Evolutionary conservation across 2,329 filamentous ascomycete species (phyloP).

Genomic region (Huntiella omanensis): DNA sequence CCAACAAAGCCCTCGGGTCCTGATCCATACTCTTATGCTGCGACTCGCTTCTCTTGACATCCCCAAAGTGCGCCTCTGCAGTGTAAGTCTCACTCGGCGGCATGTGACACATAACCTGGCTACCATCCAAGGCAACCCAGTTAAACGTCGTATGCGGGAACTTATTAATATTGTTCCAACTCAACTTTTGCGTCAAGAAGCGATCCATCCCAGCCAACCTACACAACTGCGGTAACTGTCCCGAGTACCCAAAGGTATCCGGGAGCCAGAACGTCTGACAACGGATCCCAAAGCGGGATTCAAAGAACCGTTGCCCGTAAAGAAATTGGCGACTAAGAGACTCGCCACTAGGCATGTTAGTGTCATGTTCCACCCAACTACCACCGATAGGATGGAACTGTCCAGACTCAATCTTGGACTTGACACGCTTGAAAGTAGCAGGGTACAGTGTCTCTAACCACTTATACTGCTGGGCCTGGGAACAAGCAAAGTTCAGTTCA

Average conservation of each 20-base stretch:
- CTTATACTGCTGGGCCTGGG: conserved; percentile 93
- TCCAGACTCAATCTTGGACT: conserved; percentile 74
- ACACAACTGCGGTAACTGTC: conserved; percentile 83
- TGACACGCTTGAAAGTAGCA: conserved; percentile 73
- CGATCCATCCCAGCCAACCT: conserved; percentile 87
- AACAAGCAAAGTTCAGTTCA: conserved; percentile 80
- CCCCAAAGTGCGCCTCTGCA: conserved; percentile 82
- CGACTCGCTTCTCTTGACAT: conserved; percentile 71
- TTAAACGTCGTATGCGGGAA: conserved; percentile 98
- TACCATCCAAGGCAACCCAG: conserved; percentile 90
- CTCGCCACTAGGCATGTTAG: conserved; percentile 90
- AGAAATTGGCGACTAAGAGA: conserved; percentile 86
- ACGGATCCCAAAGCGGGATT: conserved; percentile 76
- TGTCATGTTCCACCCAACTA: conserved; percentile 98
- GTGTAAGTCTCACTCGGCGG: conserved; percentile 90
- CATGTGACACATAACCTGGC: conserved; percentile 96
- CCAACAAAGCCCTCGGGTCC: conserved; percentile 73
- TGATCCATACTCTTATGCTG: conserved; percentile 94
- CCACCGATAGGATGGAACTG: conserved; percentile 90
- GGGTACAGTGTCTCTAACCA: conserved; percentile 89
- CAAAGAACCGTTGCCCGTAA: conserved; percentile 88
- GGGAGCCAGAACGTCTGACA: conserved; percentile 93
- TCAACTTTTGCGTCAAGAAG: conserved; percentile 95
- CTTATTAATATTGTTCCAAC: conserved; percentile 99
- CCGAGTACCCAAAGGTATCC: conserved; percentile 94